A percentile compares a stretch with the other conserved stretches of the same genome.
Evolutionary conservation across 148 eudicot genomes (phyloP).

Genomic region (Camellia granthamiana): DNA sequence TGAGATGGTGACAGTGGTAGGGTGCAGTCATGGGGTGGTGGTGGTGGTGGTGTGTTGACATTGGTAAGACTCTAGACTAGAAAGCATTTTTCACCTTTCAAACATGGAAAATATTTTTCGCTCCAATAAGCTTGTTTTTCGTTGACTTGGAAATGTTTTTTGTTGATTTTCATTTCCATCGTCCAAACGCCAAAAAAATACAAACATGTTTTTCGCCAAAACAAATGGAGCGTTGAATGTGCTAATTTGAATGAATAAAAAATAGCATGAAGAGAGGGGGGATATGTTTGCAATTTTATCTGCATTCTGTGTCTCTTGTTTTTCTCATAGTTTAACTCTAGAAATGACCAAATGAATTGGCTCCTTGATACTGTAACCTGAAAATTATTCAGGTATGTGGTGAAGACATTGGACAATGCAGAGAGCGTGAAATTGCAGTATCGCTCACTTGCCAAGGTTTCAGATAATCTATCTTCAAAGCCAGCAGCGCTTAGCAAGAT

Average conservation of each 20-base stretch:
- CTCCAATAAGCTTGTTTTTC: no score
- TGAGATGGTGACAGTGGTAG: no score
- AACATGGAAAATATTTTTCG: no score
- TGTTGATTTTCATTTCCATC: no score
- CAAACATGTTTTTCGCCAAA: no score
- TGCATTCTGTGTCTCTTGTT: background rate
- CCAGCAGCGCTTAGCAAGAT: slow-evolving; percentile 29
- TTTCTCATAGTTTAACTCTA: background rate
- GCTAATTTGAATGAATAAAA: background rate
- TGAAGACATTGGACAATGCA: slow-evolving; percentile 90
- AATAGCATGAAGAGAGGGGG: no score
- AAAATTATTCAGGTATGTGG: slow-evolving; percentile 62
- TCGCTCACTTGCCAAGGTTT: slow-evolving; percentile 79
- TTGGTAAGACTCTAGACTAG: no score
- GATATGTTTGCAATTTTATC: background rate
- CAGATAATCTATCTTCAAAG: slow-evolving; percentile 41
- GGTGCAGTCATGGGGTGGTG: no score
- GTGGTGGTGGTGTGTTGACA: no score
- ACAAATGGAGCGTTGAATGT: background rate
- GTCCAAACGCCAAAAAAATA: no score
- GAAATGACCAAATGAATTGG: background rate
- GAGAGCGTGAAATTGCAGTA: slow-evolving; percentile 89
- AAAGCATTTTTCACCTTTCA: no score
- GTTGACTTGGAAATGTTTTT: no score
- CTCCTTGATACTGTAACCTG: background rate